Evolutionary conservation across 2,329 filamentous ascomycete species (phyloP).

Genomic region (Fusarium compactum): DNA sequence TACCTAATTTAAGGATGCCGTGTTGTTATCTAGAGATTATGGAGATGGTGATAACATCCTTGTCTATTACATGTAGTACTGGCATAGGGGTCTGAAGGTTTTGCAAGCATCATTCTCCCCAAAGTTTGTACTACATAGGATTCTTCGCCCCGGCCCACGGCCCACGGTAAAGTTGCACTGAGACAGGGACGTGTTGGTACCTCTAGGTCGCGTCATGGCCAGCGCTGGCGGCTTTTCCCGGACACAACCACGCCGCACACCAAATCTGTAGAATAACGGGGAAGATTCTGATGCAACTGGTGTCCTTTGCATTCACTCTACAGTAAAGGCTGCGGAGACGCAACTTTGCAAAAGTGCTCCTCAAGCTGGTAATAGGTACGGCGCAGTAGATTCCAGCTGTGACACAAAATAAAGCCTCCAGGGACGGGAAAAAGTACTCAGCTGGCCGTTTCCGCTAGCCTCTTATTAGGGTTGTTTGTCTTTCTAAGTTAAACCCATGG

Average conservation of each 20-base stretch:
- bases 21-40: not conserved
- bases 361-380: not conserved
- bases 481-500: conserved; percentile 16
- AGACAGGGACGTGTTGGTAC: conserved; percentile 1
- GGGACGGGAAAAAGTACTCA: conserved; percentile 7
- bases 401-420: conserved; percentile 2
- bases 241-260: conserved; percentile 28
- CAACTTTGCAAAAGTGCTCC: not conserved
- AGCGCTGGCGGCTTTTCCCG: conserved; percentile 28
- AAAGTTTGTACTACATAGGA: not conserved
- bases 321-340: not conserved
- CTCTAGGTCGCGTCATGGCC: conserved; percentile 10
- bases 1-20: not conserved
- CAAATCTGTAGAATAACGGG: conserved; percentile 12
- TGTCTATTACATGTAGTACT: not conserved
- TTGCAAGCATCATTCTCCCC: conserved; percentile 1
- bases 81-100: not conserved
- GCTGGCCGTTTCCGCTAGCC: conserved; percentile 18
- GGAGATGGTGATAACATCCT: not conserved
- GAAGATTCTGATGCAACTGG: not conserved
- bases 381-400: not conserved
- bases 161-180: conserved; percentile 13
- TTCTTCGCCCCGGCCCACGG: conserved; percentile 4
- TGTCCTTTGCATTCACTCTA: not conserved
- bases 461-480: conserved; percentile 9